Conservation (phyloP, 2,329 filamentous ascomycete genomes). For the Xenosphaeropsis pyriputrescens region DNA sequence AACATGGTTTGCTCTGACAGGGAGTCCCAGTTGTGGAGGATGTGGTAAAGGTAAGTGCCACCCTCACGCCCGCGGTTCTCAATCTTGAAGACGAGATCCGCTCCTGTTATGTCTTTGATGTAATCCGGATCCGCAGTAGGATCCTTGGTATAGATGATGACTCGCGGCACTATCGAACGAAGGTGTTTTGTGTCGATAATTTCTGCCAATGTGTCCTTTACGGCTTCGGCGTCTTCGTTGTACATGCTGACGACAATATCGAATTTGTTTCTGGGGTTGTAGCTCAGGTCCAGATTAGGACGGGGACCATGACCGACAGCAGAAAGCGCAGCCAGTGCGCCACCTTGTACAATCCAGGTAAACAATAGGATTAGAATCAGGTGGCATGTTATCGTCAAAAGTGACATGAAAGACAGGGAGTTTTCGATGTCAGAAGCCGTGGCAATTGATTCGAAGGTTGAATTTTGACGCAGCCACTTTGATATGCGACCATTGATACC, state of each 20-base stretch:
- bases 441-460: background rate
- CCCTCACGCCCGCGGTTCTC: constrained; percentile 29
- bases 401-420: background rate
- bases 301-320: constrained; percentile 2
- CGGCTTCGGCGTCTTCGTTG: constrained; percentile 7
- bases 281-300: constrained; percentile 6
- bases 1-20: constrained; percentile 31
- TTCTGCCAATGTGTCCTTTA: constrained; percentile 8
- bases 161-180: constrained; percentile 4
- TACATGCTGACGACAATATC: constrained; percentile 16
- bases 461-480: too few relatives aligned
- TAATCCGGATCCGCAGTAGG: constrained; percentile 4
- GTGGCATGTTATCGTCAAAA: background rate
- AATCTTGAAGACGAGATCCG: constrained; percentile 12
- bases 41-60: constrained; percentile 31
- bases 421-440: background rate
- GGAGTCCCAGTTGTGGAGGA: constrained; percentile 24
- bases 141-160: constrained; percentile 15
- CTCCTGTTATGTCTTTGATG: constrained; percentile 9
- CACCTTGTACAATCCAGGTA: background rate
- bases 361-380: background rate
- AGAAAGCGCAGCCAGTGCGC: constrained; percentile 1
- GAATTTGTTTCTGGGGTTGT: constrained; percentile 7
- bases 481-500: too few relatives aligned
- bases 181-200: constrained; percentile 10